Percentiles rank a stretch among this genome's conserved stretches.
phyloP scores from a whole-genome alignment of 2,329 filamentous ascomycete species.

The Botrytis deweyae region DNA sequence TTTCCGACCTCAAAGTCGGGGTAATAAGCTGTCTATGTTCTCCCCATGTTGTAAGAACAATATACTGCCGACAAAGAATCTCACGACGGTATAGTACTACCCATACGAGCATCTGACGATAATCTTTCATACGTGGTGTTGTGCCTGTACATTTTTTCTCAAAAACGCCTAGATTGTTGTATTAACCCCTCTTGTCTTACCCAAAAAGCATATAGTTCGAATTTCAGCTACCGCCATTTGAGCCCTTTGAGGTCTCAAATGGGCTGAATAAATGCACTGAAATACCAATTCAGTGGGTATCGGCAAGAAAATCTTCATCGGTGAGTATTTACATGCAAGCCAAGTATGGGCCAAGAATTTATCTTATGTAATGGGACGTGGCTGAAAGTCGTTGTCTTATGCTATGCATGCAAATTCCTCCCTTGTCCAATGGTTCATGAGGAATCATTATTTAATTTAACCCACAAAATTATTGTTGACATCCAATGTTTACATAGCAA shows the following conservation, averaged over 20 bases:
- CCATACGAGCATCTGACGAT: background rate
- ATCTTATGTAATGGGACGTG: background rate
- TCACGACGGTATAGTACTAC: background rate
- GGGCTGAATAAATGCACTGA: background rate
- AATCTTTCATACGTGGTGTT: background rate
- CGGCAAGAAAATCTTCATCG: background rate
- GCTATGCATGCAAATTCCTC: slow-evolving; percentile 7
- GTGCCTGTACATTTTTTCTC: background rate
- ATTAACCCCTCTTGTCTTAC: background rate
- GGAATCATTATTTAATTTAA: background rate
- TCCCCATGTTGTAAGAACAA: background rate
- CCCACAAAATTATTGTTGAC: background rate
- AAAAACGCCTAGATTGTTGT: background rate
- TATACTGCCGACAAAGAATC: background rate
- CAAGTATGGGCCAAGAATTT: slow-evolving; percentile 5
- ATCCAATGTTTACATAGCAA: background rate
- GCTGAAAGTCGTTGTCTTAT: background rate
- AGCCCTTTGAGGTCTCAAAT: background rate
- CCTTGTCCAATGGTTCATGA: background rate
- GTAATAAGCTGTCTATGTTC: background rate
- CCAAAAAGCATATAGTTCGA: background rate
- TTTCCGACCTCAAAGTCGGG: background rate
- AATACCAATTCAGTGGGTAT: background rate
- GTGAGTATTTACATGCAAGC: background rate
- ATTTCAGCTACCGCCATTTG: background rate